Conservation (phyloP, 441 rosid genomes). For the Breynia disticha region DNA sequence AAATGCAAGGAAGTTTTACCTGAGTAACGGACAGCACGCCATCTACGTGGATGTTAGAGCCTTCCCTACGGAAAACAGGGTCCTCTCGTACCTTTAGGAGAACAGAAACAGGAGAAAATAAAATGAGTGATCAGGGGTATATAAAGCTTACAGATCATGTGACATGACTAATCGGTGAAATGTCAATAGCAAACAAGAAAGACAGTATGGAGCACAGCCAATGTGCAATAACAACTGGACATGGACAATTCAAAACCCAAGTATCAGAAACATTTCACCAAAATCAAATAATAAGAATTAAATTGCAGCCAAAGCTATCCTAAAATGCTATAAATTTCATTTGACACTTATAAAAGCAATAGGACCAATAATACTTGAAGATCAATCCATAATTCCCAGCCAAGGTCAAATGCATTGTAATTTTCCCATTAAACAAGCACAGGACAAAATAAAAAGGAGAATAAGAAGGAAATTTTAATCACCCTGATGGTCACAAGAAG, state of each 20-base stretch:
- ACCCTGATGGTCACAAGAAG: constrained; percentile 80
- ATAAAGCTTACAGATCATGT: too few species aligned
- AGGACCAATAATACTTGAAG: not conserved
- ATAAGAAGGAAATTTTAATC: constrained; percentile 7
- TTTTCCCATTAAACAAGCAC: not conserved
- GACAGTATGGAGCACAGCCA: too few species aligned
- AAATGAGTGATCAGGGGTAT: not conserved
- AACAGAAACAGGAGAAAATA: constrained; percentile 2
- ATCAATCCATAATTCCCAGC: not conserved
- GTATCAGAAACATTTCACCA: too few species aligned
- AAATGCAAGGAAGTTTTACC: constrained; percentile 32
- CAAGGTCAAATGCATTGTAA: not conserved
- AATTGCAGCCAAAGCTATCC: not conserved
- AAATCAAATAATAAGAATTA: too few species aligned
- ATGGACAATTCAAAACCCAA: not conserved
- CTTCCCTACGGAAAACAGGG: constrained; percentile 95
- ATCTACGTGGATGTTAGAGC: constrained; percentile 85
- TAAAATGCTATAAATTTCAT: not conserved
- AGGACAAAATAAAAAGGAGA: not conserved
- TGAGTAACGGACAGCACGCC: constrained; percentile 70
- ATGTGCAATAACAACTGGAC: too few species aligned
- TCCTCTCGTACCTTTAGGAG: constrained; percentile 71
- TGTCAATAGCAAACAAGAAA: not conserved
- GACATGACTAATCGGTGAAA: not conserved
- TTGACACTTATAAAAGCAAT: not conserved